Percentiles rank a stretch among this genome's conserved stretches.
These are phyloP conservation scores for Trypethelium eluteriae DNA, from an alignment of 495 filamentous ascomycete species.

Conservation along the genomic window DNA sequence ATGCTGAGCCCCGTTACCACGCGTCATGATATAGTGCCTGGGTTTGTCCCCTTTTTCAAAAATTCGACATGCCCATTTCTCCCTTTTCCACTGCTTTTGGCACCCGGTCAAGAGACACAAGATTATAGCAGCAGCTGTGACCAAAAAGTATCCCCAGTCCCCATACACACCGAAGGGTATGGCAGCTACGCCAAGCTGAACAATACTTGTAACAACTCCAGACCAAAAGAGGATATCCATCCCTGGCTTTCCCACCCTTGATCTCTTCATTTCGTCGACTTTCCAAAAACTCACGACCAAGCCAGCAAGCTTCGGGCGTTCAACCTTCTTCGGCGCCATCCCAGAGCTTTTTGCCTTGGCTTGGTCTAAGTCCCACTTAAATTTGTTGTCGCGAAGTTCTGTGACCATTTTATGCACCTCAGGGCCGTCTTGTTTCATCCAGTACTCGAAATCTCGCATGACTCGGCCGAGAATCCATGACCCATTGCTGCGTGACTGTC, in stretches of 20 bases:
- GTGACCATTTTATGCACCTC: constrained; percentile 10
- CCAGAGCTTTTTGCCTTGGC: neutral
- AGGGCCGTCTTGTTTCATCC: constrained; percentile 24
- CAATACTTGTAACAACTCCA: constrained; percentile 32
- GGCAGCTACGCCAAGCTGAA: constrained; percentile 43
- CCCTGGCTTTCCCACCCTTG: constrained; percentile 11
- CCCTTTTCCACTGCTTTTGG: constrained; percentile 29
- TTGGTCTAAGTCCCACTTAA: constrained; percentile 11
- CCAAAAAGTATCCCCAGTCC: constrained; percentile 25
- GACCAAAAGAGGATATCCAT: constrained; percentile 31
- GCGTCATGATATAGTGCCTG: constrained; percentile 15
- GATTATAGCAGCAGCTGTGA: constrained; percentile 14
- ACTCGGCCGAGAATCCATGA: constrained; percentile 47
- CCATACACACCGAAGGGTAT: constrained; percentile 39
- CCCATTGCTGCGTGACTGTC: constrained; percentile 40
- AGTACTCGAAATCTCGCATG: constrained; percentile 43
- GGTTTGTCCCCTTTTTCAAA: neutral
- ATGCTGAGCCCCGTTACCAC: constrained; percentile 18
- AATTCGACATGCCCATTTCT: constrained; percentile 7
- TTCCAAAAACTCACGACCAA: constrained; percentile 13
- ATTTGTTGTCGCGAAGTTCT: constrained; percentile 9
- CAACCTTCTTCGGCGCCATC: constrained; percentile 7
- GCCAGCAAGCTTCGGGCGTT: constrained; percentile 11
- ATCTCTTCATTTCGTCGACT: constrained; percentile 6
- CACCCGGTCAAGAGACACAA: constrained; percentile 30